Percentiles rank a stretch among this genome's conserved stretches.
Evolutionary conservation across 768 basidiomycete genomes (phyloP).

Genomic region (Tylopilus subfusipes): DNA sequence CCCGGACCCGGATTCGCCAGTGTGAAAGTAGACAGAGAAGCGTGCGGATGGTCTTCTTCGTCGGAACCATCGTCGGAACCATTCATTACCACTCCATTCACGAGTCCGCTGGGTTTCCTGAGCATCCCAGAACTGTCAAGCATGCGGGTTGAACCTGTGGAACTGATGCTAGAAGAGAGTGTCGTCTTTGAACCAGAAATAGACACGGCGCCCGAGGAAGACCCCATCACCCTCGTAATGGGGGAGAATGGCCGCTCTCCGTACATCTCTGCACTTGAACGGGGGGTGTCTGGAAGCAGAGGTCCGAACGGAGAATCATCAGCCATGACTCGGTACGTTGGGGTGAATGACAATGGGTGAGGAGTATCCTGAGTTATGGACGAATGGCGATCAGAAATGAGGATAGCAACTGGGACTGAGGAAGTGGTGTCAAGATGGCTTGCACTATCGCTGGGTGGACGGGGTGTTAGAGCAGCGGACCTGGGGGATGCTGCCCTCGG

Average conservation of each 20-base stretch:
- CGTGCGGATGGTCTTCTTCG: neutral
- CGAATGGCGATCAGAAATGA: neutral
- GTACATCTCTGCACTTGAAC: slow-evolving; percentile 28
- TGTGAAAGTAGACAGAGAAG: neutral
- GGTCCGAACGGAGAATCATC: slow-evolving; percentile 32
- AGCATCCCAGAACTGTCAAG: slow-evolving; percentile 7
- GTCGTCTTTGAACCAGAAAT: slow-evolving; percentile 1
- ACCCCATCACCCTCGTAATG: slow-evolving; percentile 21
- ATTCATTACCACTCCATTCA: slow-evolving; percentile 7
- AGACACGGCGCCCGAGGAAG: slow-evolving; percentile 7
- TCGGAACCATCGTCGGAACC: neutral
- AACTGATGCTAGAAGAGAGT: slow-evolving; percentile 11
- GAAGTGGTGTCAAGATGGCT: neutral
- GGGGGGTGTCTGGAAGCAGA: slow-evolving; percentile 28
- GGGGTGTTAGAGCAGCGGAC: neutral
- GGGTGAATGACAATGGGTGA: slow-evolving; percentile 15
- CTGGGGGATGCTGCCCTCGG: neutral
- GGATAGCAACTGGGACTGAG: slow-evolving; percentile 13
- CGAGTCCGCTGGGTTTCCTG: slow-evolving; percentile 19
- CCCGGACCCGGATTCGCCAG: neutral
- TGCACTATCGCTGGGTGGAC: neutral
- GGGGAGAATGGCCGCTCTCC: slow-evolving; percentile 29
- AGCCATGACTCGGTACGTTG: slow-evolving; percentile 12
- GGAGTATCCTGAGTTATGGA: neutral
- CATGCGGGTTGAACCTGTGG: slow-evolving; percentile 6